Conservation (phyloP, 495 filamentous ascomycete genomes). For the Daldinia childiae region DNA sequence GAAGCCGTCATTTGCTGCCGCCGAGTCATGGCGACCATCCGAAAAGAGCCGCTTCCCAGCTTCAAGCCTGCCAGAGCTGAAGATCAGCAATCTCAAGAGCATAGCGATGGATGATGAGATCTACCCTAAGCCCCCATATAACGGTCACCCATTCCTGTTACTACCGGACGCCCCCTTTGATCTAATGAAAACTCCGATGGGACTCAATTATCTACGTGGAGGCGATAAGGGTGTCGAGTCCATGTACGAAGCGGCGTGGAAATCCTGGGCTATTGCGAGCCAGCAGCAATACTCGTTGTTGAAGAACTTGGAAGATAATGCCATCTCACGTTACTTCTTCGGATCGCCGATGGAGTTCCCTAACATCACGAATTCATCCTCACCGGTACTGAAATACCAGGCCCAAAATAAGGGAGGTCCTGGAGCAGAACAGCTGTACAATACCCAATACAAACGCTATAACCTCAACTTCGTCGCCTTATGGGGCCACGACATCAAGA, state of each 20-base stretch:
- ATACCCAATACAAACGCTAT: constrained; percentile 54
- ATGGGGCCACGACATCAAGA: constrained; percentile 54
- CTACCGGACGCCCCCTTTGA: constrained; percentile 45
- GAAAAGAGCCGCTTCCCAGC: constrained; percentile 29
- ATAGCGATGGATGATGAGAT: constrained; percentile 41
- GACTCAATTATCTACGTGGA: constrained; percentile 33
- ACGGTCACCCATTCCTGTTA: constrained; percentile 58
- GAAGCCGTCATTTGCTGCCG: constrained; percentile 35
- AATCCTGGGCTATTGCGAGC: constrained; percentile 60
- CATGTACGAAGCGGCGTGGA: constrained; percentile 45
- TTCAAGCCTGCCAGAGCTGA: constrained; percentile 22
- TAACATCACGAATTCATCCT: constrained; percentile 10
- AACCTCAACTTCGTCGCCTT: constrained; percentile 61
- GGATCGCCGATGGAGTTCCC: constrained; percentile 41
- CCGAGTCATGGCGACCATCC: constrained; percentile 44
- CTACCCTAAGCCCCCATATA: constrained; percentile 43
- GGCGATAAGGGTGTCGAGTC: constrained; percentile 11
- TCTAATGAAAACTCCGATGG: constrained; percentile 54
- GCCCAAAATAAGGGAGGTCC: constrained; percentile 26
- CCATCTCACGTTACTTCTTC: constrained; percentile 61
- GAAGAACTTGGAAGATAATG: constrained; percentile 58
- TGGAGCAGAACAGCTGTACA: constrained; percentile 54
- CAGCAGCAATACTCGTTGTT: constrained; percentile 67
- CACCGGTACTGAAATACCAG: constrained; percentile 22
- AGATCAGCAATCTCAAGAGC: constrained; percentile 21